phyloP scores from a whole-genome alignment of 2,329 filamentous ascomycete genomes.

The Hortaea werneckii region DNA sequence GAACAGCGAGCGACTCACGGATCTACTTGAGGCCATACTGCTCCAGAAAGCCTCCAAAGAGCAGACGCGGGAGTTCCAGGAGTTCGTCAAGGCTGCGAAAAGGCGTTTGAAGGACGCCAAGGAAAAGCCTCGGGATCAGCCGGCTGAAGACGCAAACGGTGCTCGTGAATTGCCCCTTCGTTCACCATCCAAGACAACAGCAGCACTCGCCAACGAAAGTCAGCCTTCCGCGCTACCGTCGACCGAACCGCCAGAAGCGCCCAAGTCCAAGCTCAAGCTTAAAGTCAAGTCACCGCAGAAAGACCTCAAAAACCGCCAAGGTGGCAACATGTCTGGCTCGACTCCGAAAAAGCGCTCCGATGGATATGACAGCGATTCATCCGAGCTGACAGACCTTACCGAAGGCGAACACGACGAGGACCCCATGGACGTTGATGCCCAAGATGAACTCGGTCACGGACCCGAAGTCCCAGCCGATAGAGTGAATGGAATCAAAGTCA shows the following conservation, averaged over 20 bases:
- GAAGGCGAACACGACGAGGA: constrained; percentile 19
- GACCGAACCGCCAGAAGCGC: constrained; percentile 18
- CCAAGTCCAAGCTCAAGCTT: constrained; percentile 21
- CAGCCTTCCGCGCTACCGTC: constrained; percentile 17
- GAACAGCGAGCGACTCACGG: constrained; percentile 25
- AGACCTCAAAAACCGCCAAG: constrained; percentile 9
- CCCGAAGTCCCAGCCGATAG: constrained; percentile 5
- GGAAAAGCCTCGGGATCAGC: constrained; percentile 23
- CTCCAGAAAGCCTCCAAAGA: constrained; percentile 29
- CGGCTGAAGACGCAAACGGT: constrained; percentile 21
- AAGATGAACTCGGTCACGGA: constrained; percentile 6
- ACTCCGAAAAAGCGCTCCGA: constrained; percentile 15
- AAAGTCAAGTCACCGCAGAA: constrained; percentile 19
- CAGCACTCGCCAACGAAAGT: constrained; percentile 5
- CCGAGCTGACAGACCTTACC: constrained; percentile 26
- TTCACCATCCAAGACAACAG: constrained; percentile 12
- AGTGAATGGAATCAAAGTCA: constrained; percentile 13
- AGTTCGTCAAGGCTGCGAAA: constrained; percentile 34
- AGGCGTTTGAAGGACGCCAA: constrained; percentile 28
- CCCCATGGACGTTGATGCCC: constrained; percentile 14
- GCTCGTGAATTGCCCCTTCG: constrained; percentile 16
- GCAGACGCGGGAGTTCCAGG: constrained; percentile 32
- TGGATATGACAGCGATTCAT: constrained; percentile 19
- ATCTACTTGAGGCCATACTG: constrained; percentile 35
- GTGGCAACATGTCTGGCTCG: constrained; percentile 16